A percentile compares a stretch with the other conserved stretches of the same genome.
These are phyloP conservation scores for Xylariaceae sp. DNA, from an alignment of 2,329 filamentous ascomycete species.

Conservation along the genomic window DNA sequence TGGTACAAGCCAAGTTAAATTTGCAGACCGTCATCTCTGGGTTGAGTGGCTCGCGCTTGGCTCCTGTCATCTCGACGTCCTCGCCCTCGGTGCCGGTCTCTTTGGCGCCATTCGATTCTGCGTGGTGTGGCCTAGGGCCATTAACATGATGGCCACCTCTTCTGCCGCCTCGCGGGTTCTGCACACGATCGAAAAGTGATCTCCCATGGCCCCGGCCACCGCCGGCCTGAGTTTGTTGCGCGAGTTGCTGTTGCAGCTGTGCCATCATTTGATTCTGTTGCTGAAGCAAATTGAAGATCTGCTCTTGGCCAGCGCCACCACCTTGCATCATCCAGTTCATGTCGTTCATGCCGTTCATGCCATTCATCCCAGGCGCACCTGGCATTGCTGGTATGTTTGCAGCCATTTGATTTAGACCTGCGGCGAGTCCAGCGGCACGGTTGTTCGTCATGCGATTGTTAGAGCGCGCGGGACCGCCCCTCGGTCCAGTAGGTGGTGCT, in stretches of 20 bases:
- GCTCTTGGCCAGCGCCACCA: conserved; percentile 60
- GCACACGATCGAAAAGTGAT: conserved; percentile 77
- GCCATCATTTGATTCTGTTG: conserved; percentile 87
- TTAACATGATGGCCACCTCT: conserved; percentile 48
- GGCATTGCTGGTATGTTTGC: conserved; percentile 42
- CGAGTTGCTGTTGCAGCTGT: conserved; percentile 67
- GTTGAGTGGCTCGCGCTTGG: conserved; percentile 56
- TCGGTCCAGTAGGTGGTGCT: conserved; percentile 71
- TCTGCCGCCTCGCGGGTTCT: conserved; percentile 58
- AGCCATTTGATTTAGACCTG: conserved; percentile 47
- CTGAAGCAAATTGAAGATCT: conserved; percentile 76
- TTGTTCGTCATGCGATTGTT: conserved; percentile 56
- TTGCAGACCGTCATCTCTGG: conserved; percentile 77
- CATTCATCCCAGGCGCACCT: conserved; percentile 45
- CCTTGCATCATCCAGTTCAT: conserved; percentile 54
- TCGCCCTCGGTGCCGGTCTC: conserved; percentile 49
- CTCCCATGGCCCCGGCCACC: conserved; percentile 50
- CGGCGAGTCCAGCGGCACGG: conserved; percentile 52
- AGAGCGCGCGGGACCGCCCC: conserved; percentile 54
- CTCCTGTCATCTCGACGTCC: conserved; percentile 66
- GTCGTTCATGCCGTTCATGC: conserved; percentile 49
- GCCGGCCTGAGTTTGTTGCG: conserved; percentile 55
- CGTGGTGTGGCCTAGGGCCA: conserved; percentile 37
- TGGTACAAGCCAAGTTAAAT: conserved; percentile 86
- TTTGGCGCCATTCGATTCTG: conserved; percentile 39